Evolutionary conservation across 208 protist genomes (phyloP).

Genomic region (Leishmania major): DNA sequence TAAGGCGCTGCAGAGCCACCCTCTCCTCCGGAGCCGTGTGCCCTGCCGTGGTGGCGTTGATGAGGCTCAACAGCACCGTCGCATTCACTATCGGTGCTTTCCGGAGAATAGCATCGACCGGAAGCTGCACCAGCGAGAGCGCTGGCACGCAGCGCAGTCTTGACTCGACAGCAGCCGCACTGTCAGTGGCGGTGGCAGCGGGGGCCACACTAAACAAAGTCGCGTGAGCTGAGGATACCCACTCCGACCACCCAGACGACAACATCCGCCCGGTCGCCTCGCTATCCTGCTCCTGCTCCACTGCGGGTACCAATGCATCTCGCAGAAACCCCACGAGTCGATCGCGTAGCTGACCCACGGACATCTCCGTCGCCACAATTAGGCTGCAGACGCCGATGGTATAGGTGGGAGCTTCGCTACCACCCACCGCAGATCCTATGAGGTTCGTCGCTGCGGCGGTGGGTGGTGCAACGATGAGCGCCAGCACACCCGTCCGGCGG

Average conservation of each 20-base stretch:
- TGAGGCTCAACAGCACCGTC: constrained; percentile 14
- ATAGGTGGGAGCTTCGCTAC: not conserved
- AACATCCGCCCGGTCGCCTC: not conserved
- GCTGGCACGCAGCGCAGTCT: not conserved
- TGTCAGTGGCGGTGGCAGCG: not conserved
- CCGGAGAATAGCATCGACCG: constrained; percentile 15
- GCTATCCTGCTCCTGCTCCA: not conserved
- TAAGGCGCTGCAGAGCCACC: not conserved
- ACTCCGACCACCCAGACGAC: constrained; percentile 3
- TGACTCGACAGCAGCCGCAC: not conserved
- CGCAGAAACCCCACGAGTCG: constrained; percentile 35
- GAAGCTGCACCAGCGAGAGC: constrained; percentile 16
- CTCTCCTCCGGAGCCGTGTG: not conserved
- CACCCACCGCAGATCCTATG: not conserved
- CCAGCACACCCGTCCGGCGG: constrained; percentile 38
- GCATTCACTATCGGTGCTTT: constrained; percentile 18
- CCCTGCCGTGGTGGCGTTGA: not conserved
- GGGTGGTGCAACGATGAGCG: constrained; percentile 12
- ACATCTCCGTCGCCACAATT: constrained; percentile 47
- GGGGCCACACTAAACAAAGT: not conserved
- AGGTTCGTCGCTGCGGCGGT: not conserved
- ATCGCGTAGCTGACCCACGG: constrained; percentile 68
- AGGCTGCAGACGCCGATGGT: constrained; percentile 46
- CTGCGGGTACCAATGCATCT: not conserved
- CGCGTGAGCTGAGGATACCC: constrained; percentile 8